These are phyloP conservation scores for Amaranthus hypochondriacus DNA, from an alignment of 148 eudicot genomes.

Conservation along the genomic window DNA sequence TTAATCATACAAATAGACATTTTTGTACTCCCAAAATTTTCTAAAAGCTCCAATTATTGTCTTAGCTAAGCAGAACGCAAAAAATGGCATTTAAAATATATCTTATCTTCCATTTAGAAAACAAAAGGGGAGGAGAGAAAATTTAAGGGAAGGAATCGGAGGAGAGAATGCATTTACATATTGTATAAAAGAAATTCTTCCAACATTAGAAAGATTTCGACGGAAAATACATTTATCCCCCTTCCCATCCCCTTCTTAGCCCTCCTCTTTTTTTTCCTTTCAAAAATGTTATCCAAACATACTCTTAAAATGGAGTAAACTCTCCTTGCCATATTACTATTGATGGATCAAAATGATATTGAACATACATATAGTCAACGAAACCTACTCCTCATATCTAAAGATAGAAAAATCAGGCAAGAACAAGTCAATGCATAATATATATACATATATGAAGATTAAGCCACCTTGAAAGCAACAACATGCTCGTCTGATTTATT, in stretches of 20 bases:
- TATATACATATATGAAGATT: slow-evolving; percentile 1
- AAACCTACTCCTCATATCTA: too few species aligned
- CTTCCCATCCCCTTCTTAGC: too few species aligned
- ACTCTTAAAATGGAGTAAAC: neutral
- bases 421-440: neutral
- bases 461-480: slow-evolving; percentile 68
- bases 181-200: too few species aligned
- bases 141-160: too few species aligned
- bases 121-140: too few species aligned
- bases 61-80: neutral
- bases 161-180: too few species aligned
- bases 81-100: neutral
- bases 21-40: neutral
- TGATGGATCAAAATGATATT: neutral
- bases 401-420: neutral
- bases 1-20: neutral
- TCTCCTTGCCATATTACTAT: neutral
- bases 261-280: too few species aligned
- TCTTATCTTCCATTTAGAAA: too few species aligned
- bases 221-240: too few species aligned
- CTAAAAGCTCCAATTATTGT: neutral
- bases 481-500: slow-evolving; percentile 52
- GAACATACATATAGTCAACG: too few species aligned
- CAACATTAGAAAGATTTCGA: too few species aligned
- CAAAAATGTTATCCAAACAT: neutral